Percentiles rank a stretch among this genome's conserved stretches.
Evolutionary conservation across 164 flowering plant genomes (phyloP).

Genomic region (Liriodendron chinense): DNA sequence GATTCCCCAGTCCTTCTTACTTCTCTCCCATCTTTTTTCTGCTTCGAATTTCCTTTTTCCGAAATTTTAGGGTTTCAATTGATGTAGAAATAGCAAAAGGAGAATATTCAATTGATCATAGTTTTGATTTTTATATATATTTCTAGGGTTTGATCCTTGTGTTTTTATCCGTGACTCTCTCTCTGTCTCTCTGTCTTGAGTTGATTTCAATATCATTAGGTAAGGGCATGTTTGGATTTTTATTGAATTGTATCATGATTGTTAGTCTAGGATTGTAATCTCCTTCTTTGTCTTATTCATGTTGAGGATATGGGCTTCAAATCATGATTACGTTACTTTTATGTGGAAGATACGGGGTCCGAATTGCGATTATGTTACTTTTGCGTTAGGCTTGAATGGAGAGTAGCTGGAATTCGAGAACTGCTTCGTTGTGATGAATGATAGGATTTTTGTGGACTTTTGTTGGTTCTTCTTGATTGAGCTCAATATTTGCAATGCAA

Average conservation of each 20-base stretch:
- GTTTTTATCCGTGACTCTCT: not conserved
- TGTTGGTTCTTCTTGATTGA: not conserved
- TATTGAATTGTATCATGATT: not conserved
- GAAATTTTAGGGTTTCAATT: not conserved
- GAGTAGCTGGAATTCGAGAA: not conserved
- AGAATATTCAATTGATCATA: not conserved
- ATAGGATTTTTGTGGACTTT: too few relatives aligned
- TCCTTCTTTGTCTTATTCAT: too few relatives aligned
- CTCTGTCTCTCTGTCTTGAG: not conserved
- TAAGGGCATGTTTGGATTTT: not conserved
- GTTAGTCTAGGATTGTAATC: not conserved
- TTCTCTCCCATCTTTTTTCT: not conserved
- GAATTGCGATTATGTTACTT: not conserved
- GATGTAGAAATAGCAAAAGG: too few relatives aligned
- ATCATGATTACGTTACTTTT: not conserved
- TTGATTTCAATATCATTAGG: not conserved
- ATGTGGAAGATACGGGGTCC: not conserved
- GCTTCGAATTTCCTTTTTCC: not conserved
- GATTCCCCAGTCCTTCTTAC: too few relatives aligned
- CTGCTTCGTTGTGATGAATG: not conserved
- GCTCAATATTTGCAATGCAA: not conserved
- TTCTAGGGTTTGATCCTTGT: not conserved
- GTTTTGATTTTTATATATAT: too few relatives aligned
- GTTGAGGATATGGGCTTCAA: not conserved
- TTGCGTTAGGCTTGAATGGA: not conserved